Percentiles rank a stretch among this genome's conserved stretches.
Evolutionary conservation across 148 eudicot species (phyloP).

Genomic region (Fagopyrum homotropicum): DNA sequence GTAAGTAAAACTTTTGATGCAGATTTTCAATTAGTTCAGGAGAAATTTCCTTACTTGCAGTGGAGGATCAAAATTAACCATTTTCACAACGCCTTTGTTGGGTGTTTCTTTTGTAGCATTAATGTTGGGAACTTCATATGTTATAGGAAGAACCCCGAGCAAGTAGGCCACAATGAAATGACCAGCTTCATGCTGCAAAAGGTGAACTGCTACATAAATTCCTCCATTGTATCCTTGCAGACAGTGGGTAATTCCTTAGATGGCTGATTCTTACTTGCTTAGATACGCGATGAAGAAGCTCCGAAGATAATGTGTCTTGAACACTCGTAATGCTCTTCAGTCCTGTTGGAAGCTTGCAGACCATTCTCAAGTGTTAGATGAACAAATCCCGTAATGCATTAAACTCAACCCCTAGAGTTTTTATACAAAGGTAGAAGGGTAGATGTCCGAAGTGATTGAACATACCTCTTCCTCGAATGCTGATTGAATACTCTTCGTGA

Average conservation of each 20-base stretch:
- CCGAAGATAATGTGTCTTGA: neutral
- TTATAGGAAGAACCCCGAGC: conserved; percentile 81
- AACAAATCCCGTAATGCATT: neutral
- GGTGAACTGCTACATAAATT: neutral
- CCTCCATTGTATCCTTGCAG: neutral
- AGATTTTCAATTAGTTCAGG: neutral
- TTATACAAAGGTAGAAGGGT: neutral
- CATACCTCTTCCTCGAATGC: conserved; percentile 13
- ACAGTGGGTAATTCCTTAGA: neutral
- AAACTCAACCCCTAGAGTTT: no score
- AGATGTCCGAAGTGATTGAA: neutral
- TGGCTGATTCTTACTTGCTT: neutral
- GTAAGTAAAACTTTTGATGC: neutral
- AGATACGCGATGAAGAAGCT: neutral
- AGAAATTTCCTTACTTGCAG: conserved; percentile 7
- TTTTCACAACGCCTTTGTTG: neutral
- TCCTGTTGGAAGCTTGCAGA: neutral
- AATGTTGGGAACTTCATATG: conserved; percentile 71
- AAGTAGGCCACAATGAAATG: conserved; percentile 89
- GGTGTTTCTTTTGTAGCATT: conserved; percentile 67
- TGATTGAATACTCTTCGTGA: neutral
- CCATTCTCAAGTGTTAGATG: neutral
- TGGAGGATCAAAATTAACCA: conserved; percentile 39
- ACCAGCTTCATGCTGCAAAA: conserved; percentile 85
- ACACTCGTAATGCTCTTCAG: neutral